Evolutionary conservation across 78 protist genomes (phyloP), one percentile per base, ranked within the genome.

Genomic region (Isochrysis galbana): DNA sequence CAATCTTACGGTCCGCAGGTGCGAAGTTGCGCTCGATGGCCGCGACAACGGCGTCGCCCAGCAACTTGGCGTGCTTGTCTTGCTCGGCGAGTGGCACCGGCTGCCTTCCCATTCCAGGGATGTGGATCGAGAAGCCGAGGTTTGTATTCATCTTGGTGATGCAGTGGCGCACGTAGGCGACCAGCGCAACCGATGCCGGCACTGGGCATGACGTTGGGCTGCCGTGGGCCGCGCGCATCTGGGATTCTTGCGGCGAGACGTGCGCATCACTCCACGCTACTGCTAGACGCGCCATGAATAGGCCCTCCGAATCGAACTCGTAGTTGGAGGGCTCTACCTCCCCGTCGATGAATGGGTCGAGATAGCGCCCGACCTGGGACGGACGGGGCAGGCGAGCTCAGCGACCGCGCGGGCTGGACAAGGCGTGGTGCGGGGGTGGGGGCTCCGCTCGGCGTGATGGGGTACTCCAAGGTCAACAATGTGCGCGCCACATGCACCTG

Each of bases 281-380:
- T 10, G 14, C 17, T 3, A 77, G 46, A 11, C 84, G 84, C n/a
- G 10, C 47, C n/a, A 39, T 11, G 0, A 39, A 77, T 23, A 39
- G 10, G 84, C 84, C 84, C 46, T 2, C 46, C 34, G 47, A 39
- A 29, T 46, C 47, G 7, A 1, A 4, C 19, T 77, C 34, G 84
- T 39, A 77, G 34, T 39, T 17, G 26, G 14, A 2, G 34, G 84
- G 32, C 17, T 17, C 34, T 7, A 77, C 84, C 34, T 77, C 84
- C 47, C 84, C 84, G 46, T 77, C 84, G 84, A 77, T 34, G 46
- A 77, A 77, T 0, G 84, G 84, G 23, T 77, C 84, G 46, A 77
- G 84, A 46, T 77, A 77, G 29, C 34, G 5, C 45, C 41, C 41
- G 42, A 34, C 41, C n/a, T 26, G 34, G 0, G 39, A 3, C 41